These are phyloP conservation scores for Manihot esculenta DNA, from an alignment of 441 rosid species.

Conservation along the genomic window DNA sequence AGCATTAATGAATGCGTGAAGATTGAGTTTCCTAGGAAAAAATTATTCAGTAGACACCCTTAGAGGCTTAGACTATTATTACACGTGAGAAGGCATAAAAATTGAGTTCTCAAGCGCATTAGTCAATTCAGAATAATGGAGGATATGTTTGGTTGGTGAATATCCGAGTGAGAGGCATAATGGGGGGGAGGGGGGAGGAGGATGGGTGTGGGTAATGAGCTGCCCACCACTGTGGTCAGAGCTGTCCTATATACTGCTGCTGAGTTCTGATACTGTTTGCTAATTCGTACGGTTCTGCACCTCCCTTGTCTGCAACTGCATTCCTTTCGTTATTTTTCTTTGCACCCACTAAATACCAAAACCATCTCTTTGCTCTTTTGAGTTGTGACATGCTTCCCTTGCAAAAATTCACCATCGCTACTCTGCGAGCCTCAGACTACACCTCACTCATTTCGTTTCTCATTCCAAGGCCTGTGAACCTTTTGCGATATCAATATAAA, in stretches of 20 bases:
- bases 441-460: neutral
- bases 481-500: neutral
- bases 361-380: neutral
- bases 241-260: constrained; percentile 4
- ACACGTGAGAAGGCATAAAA: neutral
- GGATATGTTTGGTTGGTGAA: neutral
- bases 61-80: neutral
- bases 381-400: neutral
- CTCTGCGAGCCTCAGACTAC: no score
- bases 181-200: neutral
- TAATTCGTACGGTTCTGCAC: constrained; percentile 10
- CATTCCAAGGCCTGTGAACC: neutral
- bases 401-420: neutral
- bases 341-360: neutral
- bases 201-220: neutral
- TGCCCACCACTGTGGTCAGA: neutral
- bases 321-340: neutral
- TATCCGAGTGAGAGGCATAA: neutral
- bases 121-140: neutral
- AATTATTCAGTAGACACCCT: no score
- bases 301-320: neutral
- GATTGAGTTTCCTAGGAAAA: no score
- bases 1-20: no score
- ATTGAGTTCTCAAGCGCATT: neutral
- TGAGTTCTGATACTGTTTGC: neutral